Base-by-base conservation (phyloP, 805 yeast species). In the Suhomyces canberraensis region DNA sequence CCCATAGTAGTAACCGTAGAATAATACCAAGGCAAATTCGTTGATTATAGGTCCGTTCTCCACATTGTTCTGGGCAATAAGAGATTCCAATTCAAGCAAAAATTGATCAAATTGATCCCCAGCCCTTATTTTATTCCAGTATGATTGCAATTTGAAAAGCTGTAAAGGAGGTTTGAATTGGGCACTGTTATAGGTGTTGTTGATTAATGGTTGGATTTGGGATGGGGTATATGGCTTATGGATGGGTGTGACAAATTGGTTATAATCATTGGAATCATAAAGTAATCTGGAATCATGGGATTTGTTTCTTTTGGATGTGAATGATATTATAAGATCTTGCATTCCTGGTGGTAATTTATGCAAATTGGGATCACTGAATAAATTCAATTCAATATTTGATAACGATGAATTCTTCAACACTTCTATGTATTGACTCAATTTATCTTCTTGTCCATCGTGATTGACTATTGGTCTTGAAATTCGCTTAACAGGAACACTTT, bases 1-100 rank as follows among this genome's bases (percentile, higher is more conserved):
- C 3, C 71, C 73, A 42, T 64, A 66, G 45, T 65, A 68, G 39
- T 56, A 64, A 2, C 74, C 74, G 43, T 60, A 69, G 37, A 69
- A 69, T 18, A 69, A 54, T 8, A 64, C 70, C 51, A 61, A 50
- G 7, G 60, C 56, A 35, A 64, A 49, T 38, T 69, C 73, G 31
- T 65, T 62, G 25, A 57, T 48, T 18, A 50, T 44, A 6, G 50
- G 41, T 11, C 40, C 29, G 20, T 50, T 48, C 11, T 59, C 65
- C 3, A 57, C 39, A 11, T 39, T 49, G 18, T 46, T 47, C 21
- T 52, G 57, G 20, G 45, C 33, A 11, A 44, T 46, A 19, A 61
- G 45, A 13, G 44, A 25, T 35, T 54, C 50, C 19, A 66, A 53
- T 28, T 66, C 69, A 3, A 46, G 40, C 9, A 54, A 52, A 41